Conservation (phyloP, 2,329 filamentous ascomycete genomes). For the Xylariaceae sp. region DNA sequence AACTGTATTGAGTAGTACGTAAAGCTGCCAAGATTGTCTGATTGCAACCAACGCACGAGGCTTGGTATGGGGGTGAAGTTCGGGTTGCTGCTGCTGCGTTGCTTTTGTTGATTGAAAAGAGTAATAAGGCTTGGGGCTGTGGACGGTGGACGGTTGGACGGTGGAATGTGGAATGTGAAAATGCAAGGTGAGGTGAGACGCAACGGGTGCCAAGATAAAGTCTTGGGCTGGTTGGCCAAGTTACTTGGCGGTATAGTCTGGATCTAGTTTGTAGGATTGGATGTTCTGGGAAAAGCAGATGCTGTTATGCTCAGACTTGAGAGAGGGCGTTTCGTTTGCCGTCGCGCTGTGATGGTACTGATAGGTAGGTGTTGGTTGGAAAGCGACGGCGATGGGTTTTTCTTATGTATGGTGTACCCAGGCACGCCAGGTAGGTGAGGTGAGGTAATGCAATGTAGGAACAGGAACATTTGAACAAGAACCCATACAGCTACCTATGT, state of each 20-base stretch:
- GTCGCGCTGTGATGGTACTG: neutral
- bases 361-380: neutral
- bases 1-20: neutral
- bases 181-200: too few species aligned
- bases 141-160: neutral
- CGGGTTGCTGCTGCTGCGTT: constrained; percentile 13
- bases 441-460: constrained; percentile 1
- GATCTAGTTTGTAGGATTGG: constrained; percentile 3
- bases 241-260: constrained; percentile 18
- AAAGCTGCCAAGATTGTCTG: constrained; percentile 10
- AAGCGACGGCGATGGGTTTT: neutral
- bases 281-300: neutral
- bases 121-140: constrained; percentile 11
- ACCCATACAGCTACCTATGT: too few species aligned
- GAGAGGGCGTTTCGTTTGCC: neutral
- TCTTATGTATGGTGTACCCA: too few species aligned
- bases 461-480: too few species aligned
- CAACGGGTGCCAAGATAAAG: constrained; percentile 1
- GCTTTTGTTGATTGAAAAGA: constrained; percentile 7
- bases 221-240: too few species aligned
- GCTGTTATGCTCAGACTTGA: constrained; percentile 6
- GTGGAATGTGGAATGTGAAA: constrained; percentile 1
- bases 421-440: neutral
- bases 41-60: constrained; percentile 19
- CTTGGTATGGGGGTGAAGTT: constrained; percentile 19